A percentile compares a stretch with the other conserved stretches of the same genome.
Evolutionary conservation across 768 basidiomycete genomes (phyloP).

Genomic region (Boletus reticulatus): DNA sequence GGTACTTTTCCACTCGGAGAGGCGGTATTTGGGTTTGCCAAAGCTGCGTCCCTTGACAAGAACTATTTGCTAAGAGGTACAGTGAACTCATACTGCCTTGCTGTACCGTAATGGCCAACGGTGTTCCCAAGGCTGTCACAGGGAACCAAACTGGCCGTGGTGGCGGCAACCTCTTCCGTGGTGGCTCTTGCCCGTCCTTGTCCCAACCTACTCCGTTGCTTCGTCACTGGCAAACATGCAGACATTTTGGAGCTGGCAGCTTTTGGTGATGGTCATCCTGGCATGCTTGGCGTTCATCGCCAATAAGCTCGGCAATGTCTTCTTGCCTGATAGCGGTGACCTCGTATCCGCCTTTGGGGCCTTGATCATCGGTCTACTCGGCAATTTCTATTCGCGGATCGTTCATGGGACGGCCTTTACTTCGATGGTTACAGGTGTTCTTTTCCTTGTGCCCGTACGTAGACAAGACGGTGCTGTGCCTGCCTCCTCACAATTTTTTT

Average conservation of each 20-base stretch:
- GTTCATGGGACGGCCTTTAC: constrained; percentile 83
- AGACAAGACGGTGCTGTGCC: not conserved
- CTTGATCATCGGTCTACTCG: constrained; percentile 73
- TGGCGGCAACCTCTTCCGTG: constrained; percentile 74
- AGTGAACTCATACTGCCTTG: not conserved
- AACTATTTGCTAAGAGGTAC: constrained; percentile 33
- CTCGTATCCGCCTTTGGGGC: constrained; percentile 79
- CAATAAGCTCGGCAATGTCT: constrained; percentile 58
- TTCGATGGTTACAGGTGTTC: constrained; percentile 90
- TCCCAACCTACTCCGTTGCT: constrained; percentile 71
- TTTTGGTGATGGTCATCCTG: constrained; percentile 80
- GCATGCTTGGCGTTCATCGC: constrained; percentile 74
- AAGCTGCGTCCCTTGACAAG: constrained; percentile 30
- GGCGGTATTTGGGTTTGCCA: constrained; percentile 48
- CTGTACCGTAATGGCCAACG: constrained; percentile 26
- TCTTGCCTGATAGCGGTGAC: constrained; percentile 66
- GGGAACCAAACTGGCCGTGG: constrained; percentile 75
- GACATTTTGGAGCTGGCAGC: constrained; percentile 63
- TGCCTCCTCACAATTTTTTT: constrained; percentile 19
- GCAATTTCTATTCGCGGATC: constrained; percentile 77
- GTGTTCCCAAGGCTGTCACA: constrained; percentile 60
- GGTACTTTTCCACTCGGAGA: constrained; percentile 40
- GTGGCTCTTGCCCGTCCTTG: constrained; percentile 77
- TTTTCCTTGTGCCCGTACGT: constrained; percentile 84
- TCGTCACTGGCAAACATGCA: constrained; percentile 80